These are phyloP conservation scores for Aspergillus nanangensis DNA, from an alignment of 495 filamentous ascomycete species.

Conservation along the genomic window DNA sequence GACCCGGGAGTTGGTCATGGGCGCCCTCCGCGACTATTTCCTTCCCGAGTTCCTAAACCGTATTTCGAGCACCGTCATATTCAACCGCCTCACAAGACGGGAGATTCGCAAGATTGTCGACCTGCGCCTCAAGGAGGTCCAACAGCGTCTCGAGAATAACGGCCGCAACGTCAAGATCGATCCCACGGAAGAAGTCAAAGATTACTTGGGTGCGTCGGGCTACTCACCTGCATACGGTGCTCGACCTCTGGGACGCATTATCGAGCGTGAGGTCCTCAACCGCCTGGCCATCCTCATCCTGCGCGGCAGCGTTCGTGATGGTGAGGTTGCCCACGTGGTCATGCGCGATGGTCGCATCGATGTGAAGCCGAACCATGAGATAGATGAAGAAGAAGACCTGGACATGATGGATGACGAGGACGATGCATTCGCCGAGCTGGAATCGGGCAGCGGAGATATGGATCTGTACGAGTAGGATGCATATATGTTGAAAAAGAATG, in stretches of 20 bases:
- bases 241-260: constrained; percentile 77
- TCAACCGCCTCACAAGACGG: constrained; percentile 84
- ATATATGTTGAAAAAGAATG: neutral
- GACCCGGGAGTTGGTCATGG: constrained; percentile 84
- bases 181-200: constrained; percentile 76
- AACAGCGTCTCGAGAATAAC: constrained; percentile 78
- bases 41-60: constrained; percentile 97
- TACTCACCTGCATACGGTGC: constrained; percentile 95
- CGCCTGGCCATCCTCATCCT: constrained; percentile 85
- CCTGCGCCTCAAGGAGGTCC: constrained; percentile 81
- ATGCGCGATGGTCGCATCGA: constrained; percentile 71
- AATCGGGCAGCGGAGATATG: constrained; percentile 60
- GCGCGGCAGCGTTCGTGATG: constrained; percentile 76
- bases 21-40: constrained; percentile 87
- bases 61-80: constrained; percentile 92
- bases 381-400: constrained; percentile 62
- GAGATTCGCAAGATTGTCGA: constrained; percentile 98
- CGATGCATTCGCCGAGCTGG: constrained; percentile 64
- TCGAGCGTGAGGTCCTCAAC: constrained; percentile 96
- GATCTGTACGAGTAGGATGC: constrained; percentile 61
- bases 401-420: constrained; percentile 66
- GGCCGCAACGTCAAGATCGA: constrained; percentile 74
- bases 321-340: constrained; percentile 74
- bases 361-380: constrained; percentile 79
- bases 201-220: constrained; percentile 81